A percentile compares a stretch with the other conserved stretches of the same genome.
phyloP scores from a whole-genome alignment of 2,329 filamentous ascomycete genomes.

The Colletotrichum sp. region DNA sequence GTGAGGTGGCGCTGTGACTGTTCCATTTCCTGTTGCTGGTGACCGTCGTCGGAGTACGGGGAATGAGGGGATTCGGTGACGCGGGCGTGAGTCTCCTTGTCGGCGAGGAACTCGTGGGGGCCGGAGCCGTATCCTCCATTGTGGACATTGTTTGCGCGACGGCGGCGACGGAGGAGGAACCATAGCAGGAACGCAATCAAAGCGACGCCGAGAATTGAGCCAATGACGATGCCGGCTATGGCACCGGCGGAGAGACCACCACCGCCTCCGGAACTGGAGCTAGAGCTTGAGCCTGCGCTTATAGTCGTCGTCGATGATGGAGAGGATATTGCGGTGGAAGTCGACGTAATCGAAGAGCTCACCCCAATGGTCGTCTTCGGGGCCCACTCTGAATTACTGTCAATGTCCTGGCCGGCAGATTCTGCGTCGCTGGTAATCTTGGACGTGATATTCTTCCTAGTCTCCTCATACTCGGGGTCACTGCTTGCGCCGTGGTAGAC shows the following conservation, averaged over 20 bases:
- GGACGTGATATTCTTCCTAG: background rate
- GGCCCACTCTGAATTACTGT: background rate
- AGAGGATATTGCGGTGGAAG: background rate
- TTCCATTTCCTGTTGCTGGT: constrained; percentile 9
- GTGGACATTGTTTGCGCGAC: constrained; percentile 24
- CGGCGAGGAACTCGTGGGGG: constrained; percentile 43
- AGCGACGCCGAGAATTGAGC: constrained; percentile 39
- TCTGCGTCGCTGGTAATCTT: background rate
- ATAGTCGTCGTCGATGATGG: background rate
- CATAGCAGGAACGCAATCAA: constrained; percentile 43
- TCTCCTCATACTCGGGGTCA: background rate
- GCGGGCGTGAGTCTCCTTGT: constrained; percentile 48
- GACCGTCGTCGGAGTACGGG: constrained; percentile 47
- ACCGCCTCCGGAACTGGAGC: background rate
- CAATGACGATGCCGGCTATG: constrained; percentile 53
- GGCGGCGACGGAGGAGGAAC: constrained; percentile 45
- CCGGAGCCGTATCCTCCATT: constrained; percentile 29
- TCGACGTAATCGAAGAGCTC: background rate
- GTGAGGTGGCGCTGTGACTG: constrained; percentile 16
- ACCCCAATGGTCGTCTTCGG: background rate
- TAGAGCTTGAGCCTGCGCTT: background rate
- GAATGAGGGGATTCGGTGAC: constrained; percentile 43
- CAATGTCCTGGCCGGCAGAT: background rate
- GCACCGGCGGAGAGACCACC: constrained; percentile 43
- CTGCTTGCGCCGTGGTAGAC: background rate